Base-by-base conservation (phyloP, 1,139 yeast species). In the Sugiyamaella japonica region DNA sequence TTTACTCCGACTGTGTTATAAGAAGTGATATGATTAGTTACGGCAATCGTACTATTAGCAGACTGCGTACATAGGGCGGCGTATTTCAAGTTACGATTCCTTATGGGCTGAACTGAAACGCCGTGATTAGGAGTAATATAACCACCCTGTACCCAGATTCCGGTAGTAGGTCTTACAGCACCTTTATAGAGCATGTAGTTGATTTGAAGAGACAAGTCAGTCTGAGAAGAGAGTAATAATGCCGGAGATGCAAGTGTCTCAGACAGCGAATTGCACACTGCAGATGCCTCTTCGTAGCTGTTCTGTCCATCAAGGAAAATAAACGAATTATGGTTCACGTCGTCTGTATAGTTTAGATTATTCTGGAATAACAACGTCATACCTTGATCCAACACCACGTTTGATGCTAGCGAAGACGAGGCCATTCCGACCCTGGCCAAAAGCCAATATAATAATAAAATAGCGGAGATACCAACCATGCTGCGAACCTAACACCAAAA, bases 281-380 rank as follows among this genome's bases (percentile, higher is more conserved):
- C 50, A 8, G 50, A 47, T 39, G 50, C 50, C 23, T 37, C 39
- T 16, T 47, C 44, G n/a, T 47, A 39, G 31, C 31, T 47, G 17
- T 45, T 45, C 9, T 31, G 15, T 8, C 44, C 44, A 16, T 47
- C 50, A 7, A 47, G 43, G 38, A 47, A 38, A 29, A 47, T 13
- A 17, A 39, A 38, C 9, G 44, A 38, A 15, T 28, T 47, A 36
- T 47, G 50, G 16, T 47, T 47, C 13, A 47, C 43, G 29, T 47
- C 50, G 31, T 47, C 50, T 5, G 43, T 47, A 17, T 29, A 38
- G 38, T 47, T 47, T 47, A 47, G 17, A 37, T 47, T 47, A 25
- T 47, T 47, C 16, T 47, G 50, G 28, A 38, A 47, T n/a, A 47
- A 38, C 16, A 47, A 17, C 13, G 37, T 47, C 25, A 47, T 36